Evolutionary conservation across 2,329 filamentous ascomycete species (phyloP), one percentile per base, ranked within the genome.

Genomic region (Akanthomyces uredinophilus): DNA sequence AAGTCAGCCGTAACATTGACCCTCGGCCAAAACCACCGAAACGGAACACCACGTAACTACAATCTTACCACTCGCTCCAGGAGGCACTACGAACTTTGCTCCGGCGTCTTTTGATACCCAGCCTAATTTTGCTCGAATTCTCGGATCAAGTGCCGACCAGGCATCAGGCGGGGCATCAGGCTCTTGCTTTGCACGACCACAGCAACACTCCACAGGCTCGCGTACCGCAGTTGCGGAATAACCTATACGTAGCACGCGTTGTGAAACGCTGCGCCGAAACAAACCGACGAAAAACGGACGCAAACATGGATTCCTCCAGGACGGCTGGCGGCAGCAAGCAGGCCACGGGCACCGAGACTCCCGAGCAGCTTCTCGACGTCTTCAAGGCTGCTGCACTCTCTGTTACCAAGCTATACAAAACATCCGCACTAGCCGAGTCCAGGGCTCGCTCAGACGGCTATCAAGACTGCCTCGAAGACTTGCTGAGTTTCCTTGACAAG

Each of bases 361-460:
- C 84, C 20, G 86, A 88, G 70, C 82, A 87, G 71, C 86, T 97
- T 53, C 86, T 97, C 63, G 88, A 94, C 68, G 88, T 91, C 63
- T 99, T 99, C 82, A 95, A 92, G 75, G 87, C 90, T 18, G 95
- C 95, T 39, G 95, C 95, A 22, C 82, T 97, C 39, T 96, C 92
- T 6, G 93, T 98, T 61, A 98, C 95, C 53, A 96, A 96, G 71
- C 87, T 99, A 16, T 98, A 98, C 79, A 97, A 96, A 77, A 93
- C 88, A 44, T 94, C 94, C 3, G 89, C 91, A 14, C 82, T 87
- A 37, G 90, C 91, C 54, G 88, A 95, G 72, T 82, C 88, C 55
- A 87, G 88, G 69, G 87, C 92, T 52, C 87, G 91, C 55, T 78
- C 85, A 56, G 88, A 93, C 44, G 95, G 95, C 29, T 98, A 97